A percentile compares a stretch with the other conserved stretches of the same genome.
These are phyloP conservation scores for Coemansia sp. DNA, from an alignment of 192 early-diverging fungal species.

Conservation along the genomic window DNA sequence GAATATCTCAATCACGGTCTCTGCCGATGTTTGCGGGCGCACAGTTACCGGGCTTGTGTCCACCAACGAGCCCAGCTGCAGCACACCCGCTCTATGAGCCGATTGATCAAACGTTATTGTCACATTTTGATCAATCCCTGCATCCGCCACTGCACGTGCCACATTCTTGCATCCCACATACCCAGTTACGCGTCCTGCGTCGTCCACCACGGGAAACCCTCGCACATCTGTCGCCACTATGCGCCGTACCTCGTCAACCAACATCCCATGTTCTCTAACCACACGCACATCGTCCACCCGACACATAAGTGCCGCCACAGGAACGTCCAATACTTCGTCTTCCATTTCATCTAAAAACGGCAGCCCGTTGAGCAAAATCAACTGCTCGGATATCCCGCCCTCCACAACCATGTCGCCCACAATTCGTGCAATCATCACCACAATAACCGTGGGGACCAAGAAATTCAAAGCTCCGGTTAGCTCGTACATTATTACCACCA, in stretches of 20 bases:
- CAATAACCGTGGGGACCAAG: constrained; percentile 75
- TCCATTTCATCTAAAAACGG: constrained; percentile 73
- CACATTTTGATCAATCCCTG: not conserved
- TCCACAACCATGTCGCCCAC: constrained; percentile 72
- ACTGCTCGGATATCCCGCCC: constrained; percentile 77
- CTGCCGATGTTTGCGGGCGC: constrained; percentile 65
- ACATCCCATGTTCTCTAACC: constrained; percentile 19
- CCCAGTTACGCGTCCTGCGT: constrained; percentile 64
- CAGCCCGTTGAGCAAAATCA: constrained; percentile 74
- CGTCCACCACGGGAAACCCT: constrained; percentile 78
- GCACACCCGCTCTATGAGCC: not conserved
- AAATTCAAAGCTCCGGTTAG: constrained; percentile 93
- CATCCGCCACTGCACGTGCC: constrained; percentile 5
- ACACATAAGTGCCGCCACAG: constrained; percentile 59
- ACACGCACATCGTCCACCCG: constrained; percentile 16
- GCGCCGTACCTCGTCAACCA: constrained; percentile 60
- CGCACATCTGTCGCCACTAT: constrained; percentile 42
- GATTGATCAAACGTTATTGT: not conserved
- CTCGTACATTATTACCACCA: constrained; percentile 99
- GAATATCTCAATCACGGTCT: constrained; percentile 79
- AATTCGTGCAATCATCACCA: constrained; percentile 73
- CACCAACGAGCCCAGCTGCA: constrained; percentile 19
- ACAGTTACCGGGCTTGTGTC: constrained; percentile 69
- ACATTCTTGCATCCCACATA: constrained; percentile 63
- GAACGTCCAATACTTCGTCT: constrained; percentile 23